Evolutionary conservation across 148 eudicot species (phyloP).

Genomic region (Rheum nobile): DNA sequence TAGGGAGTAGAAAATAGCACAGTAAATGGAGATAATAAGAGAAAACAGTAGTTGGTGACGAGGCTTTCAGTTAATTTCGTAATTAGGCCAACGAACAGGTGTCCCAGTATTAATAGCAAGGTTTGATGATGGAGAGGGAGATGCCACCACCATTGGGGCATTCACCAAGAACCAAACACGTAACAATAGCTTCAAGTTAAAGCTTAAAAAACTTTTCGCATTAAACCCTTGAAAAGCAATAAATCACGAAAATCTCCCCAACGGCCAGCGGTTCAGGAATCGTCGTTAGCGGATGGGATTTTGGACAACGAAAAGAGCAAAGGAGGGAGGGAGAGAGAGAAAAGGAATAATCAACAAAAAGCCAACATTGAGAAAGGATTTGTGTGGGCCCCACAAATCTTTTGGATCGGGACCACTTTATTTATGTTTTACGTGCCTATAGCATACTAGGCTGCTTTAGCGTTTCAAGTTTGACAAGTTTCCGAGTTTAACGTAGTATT

Average conservation of each 20-base stretch:
- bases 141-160: not conserved
- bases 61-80: not conserved
- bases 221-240: not conserved
- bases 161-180: not conserved
- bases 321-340: not conserved
- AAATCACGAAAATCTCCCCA: not conserved
- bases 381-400: not conserved
- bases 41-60: not conserved
- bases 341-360: not conserved
- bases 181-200: not conserved
- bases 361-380: not conserved
- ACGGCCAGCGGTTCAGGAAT: not conserved
- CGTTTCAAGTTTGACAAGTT: not conserved
- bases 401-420: not conserved
- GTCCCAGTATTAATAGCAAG: not conserved
- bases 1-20: not conserved
- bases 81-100: not conserved
- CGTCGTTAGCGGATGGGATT: slow-evolving; percentile 1
- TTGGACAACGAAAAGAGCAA: not conserved
- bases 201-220: not conserved
- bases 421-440: not conserved
- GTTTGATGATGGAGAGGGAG: no score
- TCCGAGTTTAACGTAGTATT: not conserved
- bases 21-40: not conserved
- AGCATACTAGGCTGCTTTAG: not conserved